These are phyloP conservation scores for Rubia tinctorum DNA, from an alignment of 305 asterid genomes.

Conservation along the genomic window DNA sequence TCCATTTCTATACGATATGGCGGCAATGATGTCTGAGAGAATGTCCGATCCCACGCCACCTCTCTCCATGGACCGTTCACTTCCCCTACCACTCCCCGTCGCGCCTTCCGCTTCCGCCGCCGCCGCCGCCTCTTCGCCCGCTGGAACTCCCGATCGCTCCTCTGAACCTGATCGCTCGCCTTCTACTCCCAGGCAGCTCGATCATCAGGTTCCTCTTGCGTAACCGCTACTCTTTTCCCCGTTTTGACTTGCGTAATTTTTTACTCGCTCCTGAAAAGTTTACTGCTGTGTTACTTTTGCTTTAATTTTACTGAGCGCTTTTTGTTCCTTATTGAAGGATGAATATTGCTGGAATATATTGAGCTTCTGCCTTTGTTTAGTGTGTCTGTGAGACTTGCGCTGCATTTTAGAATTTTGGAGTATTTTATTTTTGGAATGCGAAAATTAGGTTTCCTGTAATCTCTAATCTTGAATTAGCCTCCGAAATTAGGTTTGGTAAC, in stretches of 20 bases:
- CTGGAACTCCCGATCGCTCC: conserved; percentile 29
- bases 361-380: not conserved
- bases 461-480: not conserved
- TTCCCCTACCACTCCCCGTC: conserved; percentile 31
- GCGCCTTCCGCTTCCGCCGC: conserved; percentile 23
- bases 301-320: not conserved
- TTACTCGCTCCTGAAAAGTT: not conserved
- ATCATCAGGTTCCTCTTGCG: conserved; percentile 38
- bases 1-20: conserved; percentile 29
- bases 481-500: not conserved
- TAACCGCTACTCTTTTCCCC: not conserved
- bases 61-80: conserved; percentile 35
- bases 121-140: conserved; percentile 14
- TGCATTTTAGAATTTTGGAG: not conserved
- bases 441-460: not conserved
- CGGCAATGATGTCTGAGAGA: conserved; percentile 56
- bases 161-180: conserved; percentile 52
- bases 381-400: not conserved
- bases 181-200: conserved; percentile 49
- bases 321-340: not conserved
- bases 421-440: not conserved
- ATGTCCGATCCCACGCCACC: conserved; percentile 52
- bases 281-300: not conserved
- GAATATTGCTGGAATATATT: not conserved
- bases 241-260: not conserved